Conservation (phyloP, 768 basidiomycete genomes). For the Rubroboletus satanas region DNA sequence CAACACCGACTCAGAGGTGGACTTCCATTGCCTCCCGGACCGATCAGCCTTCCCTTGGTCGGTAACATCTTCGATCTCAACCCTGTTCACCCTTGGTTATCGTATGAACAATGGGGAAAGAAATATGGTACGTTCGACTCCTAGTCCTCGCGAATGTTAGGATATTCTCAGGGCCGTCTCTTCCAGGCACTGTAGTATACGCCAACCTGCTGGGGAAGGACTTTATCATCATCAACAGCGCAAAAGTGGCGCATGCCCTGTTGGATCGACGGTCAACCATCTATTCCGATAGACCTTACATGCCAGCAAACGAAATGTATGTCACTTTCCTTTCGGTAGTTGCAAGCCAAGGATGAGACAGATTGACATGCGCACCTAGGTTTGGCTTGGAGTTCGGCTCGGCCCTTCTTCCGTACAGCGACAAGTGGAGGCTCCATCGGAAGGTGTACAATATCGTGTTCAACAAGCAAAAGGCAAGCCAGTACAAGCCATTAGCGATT, state of each 20-base stretch:
- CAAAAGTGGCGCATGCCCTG: conserved; percentile 20
- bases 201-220: conserved; percentile 25
- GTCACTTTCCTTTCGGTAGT: not conserved
- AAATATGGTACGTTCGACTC: conserved; percentile 23
- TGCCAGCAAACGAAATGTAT: conserved; percentile 21
- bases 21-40: conserved; percentile 46
- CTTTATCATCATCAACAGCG: conserved; percentile 26
- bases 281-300: conserved; percentile 28
- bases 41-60: conserved; percentile 40
- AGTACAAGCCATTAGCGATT: conserved; percentile 16
- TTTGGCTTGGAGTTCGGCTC: conserved; percentile 32
- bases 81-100: conserved; percentile 26
- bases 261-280: conserved; percentile 25
- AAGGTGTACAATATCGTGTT: conserved; percentile 22
- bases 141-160: not conserved
- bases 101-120: conserved; percentile 34
- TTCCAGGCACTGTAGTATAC: conserved; percentile 25
- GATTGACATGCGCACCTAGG: conserved; percentile 8
- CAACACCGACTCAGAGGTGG: conserved; percentile 9
- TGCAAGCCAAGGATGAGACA: not conserved
- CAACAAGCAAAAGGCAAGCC: conserved; percentile 9
- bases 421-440: conserved; percentile 30
- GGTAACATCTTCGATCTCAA: conserved; percentile 25
- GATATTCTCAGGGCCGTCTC: not conserved
- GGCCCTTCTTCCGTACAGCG: conserved; percentile 29